Evolutionary conservation across 2,329 filamentous ascomycete genomes (phyloP), one percentile per base, ranked within the genome.

Genomic region (Coniella vitis): DNA sequence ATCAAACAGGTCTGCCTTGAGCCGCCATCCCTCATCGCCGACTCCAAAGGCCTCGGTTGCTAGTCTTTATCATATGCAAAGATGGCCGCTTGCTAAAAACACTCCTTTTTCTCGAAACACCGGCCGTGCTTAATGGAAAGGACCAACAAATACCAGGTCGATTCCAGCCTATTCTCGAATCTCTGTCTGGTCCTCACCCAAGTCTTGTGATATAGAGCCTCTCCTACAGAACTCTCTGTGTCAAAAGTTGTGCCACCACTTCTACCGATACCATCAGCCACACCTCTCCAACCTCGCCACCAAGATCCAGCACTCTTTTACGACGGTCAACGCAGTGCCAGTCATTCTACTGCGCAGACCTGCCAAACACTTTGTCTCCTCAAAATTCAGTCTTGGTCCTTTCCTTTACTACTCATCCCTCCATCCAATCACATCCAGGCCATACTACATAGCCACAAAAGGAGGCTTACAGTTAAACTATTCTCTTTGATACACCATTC

Each of bases 81-180:
- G 31, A 20, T 32, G 38, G 38, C 37, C 37, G 34, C 38, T 48
- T 38, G 25, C 43, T 47, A 47, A 38, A 50, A 34, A 34, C 29
- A 21, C 21, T 25, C 34, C 44, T 29, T 50, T 47, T 45, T 47
- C 41, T 44, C 38, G 43, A 21, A 46, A 47, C 31, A 35, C 29
- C 29, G 35, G 31, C 38, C 36, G 17, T 22, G 38, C 42, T n/a
- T 32, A 14, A 29, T 40, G 17, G 36, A 17, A 25, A 16, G 20
- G 21, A 8, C 19, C 29, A 25, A 36, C 36, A 20, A 38, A 29
- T 41, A 22, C 38, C 31, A 21, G 21, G 46, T 35, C 16, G 21
- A 22, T 37, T 25, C 31, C 17, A 42, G 45, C 16, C 29, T 19
- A 10, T 29, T 10, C 25, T 22, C 41, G 38, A 17, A 38, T 1